Evolutionary conservation across 768 basidiomycete species (phyloP), one percentile per base, ranked within the genome.

Genomic region (Russula abietina): DNA sequence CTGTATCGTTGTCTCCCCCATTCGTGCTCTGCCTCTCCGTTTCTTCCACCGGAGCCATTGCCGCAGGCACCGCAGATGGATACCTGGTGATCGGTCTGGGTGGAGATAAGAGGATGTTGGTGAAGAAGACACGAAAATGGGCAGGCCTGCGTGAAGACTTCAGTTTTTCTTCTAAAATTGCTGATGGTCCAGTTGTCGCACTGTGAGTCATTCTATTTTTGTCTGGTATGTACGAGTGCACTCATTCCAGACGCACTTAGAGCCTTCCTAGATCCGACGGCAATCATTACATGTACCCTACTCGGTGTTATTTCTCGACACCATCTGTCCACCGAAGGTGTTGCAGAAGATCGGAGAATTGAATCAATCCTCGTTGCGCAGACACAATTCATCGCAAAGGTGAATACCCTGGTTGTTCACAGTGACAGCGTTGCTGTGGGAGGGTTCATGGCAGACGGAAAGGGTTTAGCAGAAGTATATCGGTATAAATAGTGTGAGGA

Each of bases 21-120:
- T 93, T 92, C 70, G 74, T 92, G 56, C 78, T 84, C 71, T 86
- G 81, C 26, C 74, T 82, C 46, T 77, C 87, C 1, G 70, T 92
- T 32, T 85, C 86, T 3, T 61, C 78, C 0, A 78, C 75, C 4
- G 89, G 87, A 0, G 69, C 84, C 36, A 70, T 91, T 19, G 88
- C 84, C 16, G 87, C 83, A 7, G 85, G 88, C 6, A 88, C 85
- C 1, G 91, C 89, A 10, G 88, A 92, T 70, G 91, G 91, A 4
- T 81, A 83, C 43, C 69, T 92, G 5, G 84, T 83, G 77, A 67
- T 91, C 28, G 88, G 89, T 14, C 79, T 80, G 11, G 83, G 89
- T 3, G 89, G 87, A 7, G 85, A 86, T 69, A 88, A 83, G 69
- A 59, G 48, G 50, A 62, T 61, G 43, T 65, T 61, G 8, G 64